Evolutionary conservation across 345 rosid species (phyloP), one percentile per base, ranked within the genome.

Genomic region (Toxicodendron radicans): DNA sequence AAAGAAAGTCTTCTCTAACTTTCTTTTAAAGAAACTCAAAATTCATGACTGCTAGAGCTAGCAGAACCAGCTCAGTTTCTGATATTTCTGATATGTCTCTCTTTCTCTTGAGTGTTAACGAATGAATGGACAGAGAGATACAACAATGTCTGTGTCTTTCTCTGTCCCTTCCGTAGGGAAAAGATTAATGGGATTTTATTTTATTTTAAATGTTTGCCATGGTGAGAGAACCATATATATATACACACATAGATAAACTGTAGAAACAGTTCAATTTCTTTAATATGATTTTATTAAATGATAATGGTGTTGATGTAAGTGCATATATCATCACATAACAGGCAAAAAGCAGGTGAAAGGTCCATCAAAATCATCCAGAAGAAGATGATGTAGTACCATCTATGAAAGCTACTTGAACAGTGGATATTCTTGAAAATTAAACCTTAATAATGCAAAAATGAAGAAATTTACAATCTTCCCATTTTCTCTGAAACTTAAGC

Each of bases 141-240:
- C 45, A 54, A 7, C 41, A 71, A 20, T 57, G 58, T 68, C 33
- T 30, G 5, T 54, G 65, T 70, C 66, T 69, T 57, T 57, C 58
- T 66, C 51, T 76, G 70, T 32, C 33, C 74, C 68, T 76, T 63
- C 48, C 24, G 14, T 17, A 48, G 68, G 57, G 24, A 30, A 23
- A 67, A 21, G 18, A 21, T 41, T 21, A 35, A 38, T 16, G 51
- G 33, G 54, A 51, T 53, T 75, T 56, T 16, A 56, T 14, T 46
- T 48, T 45, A 7, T 13, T 13, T 48, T 62, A 10, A 38, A 8
- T 33, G 10, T 52, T 30, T 60, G 30, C 17, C 11, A 46, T 58
- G 7, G 61, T 51, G 41, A 68, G 41, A 2, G 43, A 54, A 48
- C n/a, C 54, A 24, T 10, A 27, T 62, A 53, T 45, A 43, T 41